A percentile compares a stretch with the other conserved stretches of the same genome.
phyloP scores from a whole-genome alignment of 75 land plant genomes.

The Ceratopteris richardii region DNA sequence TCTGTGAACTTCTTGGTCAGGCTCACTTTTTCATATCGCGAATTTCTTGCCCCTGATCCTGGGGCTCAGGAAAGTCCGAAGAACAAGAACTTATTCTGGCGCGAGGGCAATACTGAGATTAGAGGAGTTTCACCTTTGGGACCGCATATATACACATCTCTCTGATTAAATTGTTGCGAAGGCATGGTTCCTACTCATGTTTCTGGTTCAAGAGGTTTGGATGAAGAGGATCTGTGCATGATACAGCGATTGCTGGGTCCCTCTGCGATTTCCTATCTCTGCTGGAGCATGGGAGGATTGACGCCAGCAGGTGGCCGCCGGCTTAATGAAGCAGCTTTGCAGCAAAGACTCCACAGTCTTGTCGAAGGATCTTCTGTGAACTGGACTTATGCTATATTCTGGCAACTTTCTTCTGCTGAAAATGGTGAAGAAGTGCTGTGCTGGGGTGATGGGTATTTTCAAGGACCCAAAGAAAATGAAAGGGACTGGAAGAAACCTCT shows the following conservation, averaged over 20 bases:
- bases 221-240: background rate
- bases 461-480: conserved; percentile 8
- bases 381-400: conserved; percentile 93
- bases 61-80: too few relatives aligned
- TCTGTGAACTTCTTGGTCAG: too few relatives aligned
- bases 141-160: too few relatives aligned
- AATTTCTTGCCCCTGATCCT: too few relatives aligned
- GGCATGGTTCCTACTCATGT: background rate
- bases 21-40: too few relatives aligned
- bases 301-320: conserved; percentile 2
- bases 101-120: too few relatives aligned
- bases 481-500: too few relatives aligned
- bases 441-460: conserved; percentile 93
- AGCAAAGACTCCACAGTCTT: conserved; percentile 59
- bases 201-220: background rate
- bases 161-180: too few relatives aligned
- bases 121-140: too few relatives aligned
- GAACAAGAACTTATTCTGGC: too few relatives aligned
- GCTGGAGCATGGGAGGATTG: background rate
- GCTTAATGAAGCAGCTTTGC: conserved; percentile 24
- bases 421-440: conserved; percentile 17
- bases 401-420: conserved; percentile 52
- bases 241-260: background rate
- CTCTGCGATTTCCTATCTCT: background rate
- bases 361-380: conserved; percentile 29